Base-by-base conservation (phyloP, 768 basidiomycete genomes). In the Imleria badia region DNA sequence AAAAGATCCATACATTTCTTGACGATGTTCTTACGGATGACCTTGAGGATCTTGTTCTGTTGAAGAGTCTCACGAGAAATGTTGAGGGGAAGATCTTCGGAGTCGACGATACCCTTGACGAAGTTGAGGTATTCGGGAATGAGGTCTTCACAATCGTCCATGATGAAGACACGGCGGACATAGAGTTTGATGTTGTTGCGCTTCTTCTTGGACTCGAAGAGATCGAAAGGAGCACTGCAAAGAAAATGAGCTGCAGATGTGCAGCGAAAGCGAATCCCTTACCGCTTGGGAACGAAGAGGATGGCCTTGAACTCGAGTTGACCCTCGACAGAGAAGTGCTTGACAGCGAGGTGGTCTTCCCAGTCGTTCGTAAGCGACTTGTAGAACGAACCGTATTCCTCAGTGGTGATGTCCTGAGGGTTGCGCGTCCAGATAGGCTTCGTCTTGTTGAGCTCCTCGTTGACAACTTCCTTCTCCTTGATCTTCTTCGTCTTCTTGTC, bases 101-200 rank as follows among this genome's bases (percentile, higher is more conserved):
- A 98, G 82, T 99, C 96, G 77, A 99, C 97, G 72, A 99, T 98
- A 82, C 94, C 94, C 85, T 97, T 97, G 79, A 98, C 86, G 74
- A 98, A 98, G 83, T 98, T 98, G 75, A 98, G 92, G 83, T 98
- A 98, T 75, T 98, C 96, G 64, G 96, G 96, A 70, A 96, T 98
- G 71, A 97, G 81, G 69, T 99, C 97, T 80, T 98, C 96, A 73
- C 96, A 98, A 76, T 97, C 95, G 77, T 99, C 97, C 93, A 97
- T 98, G 84, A 99, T 98, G 83, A 99, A 98, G 69, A 98, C 96
- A 53, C 97, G 94, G 81, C 97, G 93, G 65, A 99, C 97, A 72
- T 98, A 99, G 73, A 99, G 94, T 80, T 99, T 99, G 84, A 99
- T 98, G 89, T 98, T 98, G 85, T 98, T 98, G 68, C 96, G 92